Evolutionary conservation across 805 yeast genomes (phyloP), one percentile per base, ranked within the genome.

Genomic region (Myxozyma vanderwaltii): DNA sequence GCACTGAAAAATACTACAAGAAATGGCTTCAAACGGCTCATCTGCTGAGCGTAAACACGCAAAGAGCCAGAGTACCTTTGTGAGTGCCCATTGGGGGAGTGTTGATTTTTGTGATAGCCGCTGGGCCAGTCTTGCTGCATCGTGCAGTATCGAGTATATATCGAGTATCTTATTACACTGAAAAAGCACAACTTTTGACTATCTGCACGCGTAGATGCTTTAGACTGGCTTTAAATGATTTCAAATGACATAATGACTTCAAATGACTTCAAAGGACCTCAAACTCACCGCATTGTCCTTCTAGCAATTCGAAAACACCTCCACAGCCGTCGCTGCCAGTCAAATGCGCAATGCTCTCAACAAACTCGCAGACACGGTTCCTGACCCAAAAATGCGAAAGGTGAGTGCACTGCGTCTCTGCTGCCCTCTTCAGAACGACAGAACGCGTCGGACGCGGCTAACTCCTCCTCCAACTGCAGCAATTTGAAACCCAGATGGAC

Each of bases 271-370:
- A n/a, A n/a, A n/a, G n/a, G n/a, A n/a, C 55, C 33, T 17, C 35
- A 5, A 15, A 40, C 45, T 55, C 31, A 36, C 41, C 21, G 27
- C 13, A 15, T n/a, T n/a, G 43, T 35, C 24, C 4, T 10, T 39
- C 41, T 31, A 58, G 62, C 58, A 49, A 23, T 92, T 94, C 71
- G 99, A 92, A 76, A 89, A 89, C 78, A 89, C 95, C 65, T 89
- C 96, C 49, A 89, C 96, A 57, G 89, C 89, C 64, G 94, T 91
- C 63, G 96, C 98, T 29, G 97, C 98, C 4, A 87, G 96, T 64
- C 97, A 90, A 76, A 94, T 92, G 98, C 86, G 98, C 73, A 92
- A 94, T 74, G 92, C 96, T 1, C 82, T 94, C 76, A 92, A 92
- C 82, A 83, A 82, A 74, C 79, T 92, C 72, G 86, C 91, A 51